Base-by-base conservation (phyloP, 257 asterid species). In the Gentiana dahurica region DNA sequence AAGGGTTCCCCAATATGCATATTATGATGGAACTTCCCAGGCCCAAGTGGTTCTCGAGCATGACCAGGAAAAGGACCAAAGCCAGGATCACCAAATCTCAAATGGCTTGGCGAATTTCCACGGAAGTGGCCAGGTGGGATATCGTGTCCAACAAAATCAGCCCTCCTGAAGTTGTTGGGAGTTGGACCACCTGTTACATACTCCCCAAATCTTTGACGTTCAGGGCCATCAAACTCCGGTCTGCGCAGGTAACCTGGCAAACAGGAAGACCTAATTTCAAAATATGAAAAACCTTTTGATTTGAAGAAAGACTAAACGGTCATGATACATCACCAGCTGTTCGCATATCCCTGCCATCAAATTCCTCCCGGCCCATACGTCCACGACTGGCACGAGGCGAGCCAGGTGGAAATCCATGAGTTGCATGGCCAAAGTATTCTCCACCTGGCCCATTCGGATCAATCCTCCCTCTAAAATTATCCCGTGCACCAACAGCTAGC, bases 311-410 rank as follows among this genome's bases (percentile, higher is more conserved):
- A 65, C 71, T 74, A 57, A 58, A 81, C 44, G 81, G 66, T 65
- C 79, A 74, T 34, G 87, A 61, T 66, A 86, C 88, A 66, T 83
- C 94, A 66, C 78, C 82, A 70, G 75, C 80, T 66, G 84, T 62
- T 45, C 34, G 77, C 46, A 72, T 72, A 45, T 77, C 85, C 71
- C 81, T 71, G 62, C 80, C 79, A 66, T 72, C 80, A 60, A 61
- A 33, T 75, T 83, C 87, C 60, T 74, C 80, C 54, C 79, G 65
- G 34, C 79, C 75, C 10, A 77, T 52, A 45, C 62, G 49, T 46
- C 76, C 75, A 54, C 49, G 84, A 55, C 12, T 65, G 9, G 34
- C 51, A 46, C 37, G 12, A 34, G 53, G 47, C 32, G 53, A 59
- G 37, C 79, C 78, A 64, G 75, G 77, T 62, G 75, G 80, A 75